A percentile compares a stretch with the other conserved stretches of the same genome.
phyloP scores from a whole-genome alignment of 2,329 filamentous ascomycete species.

The Cercospora sp. region DNA sequence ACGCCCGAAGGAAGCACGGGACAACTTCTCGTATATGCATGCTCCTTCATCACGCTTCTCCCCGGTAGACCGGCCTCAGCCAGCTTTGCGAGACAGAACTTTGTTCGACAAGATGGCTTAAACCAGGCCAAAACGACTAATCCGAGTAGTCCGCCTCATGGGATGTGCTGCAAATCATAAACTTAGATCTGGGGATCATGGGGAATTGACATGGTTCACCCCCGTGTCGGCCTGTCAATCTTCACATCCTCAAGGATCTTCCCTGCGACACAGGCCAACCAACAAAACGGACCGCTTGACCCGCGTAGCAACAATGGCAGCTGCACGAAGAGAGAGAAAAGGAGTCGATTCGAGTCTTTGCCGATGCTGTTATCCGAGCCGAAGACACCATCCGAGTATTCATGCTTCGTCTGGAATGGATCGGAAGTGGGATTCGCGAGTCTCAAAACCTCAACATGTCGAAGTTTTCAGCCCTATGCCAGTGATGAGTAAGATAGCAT shows the following conservation, averaged over 20 bases:
- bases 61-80: neutral
- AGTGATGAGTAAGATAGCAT: neutral
- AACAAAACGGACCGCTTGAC: neutral
- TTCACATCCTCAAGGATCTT: neutral
- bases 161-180: neutral
- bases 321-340: neutral
- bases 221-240: neutral
- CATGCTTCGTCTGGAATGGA: neutral
- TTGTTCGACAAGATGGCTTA: neutral
- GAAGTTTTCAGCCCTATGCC: neutral
- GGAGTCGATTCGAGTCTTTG: neutral
- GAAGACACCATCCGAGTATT: neutral
- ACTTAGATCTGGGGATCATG: neutral
- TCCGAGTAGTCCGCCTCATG: conserved; percentile 12
- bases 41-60: conserved; percentile 3
- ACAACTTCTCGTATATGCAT: conserved; percentile 5
- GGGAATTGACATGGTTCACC: neutral
- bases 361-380: neutral
- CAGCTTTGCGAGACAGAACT: neutral
- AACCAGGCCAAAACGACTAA: neutral
- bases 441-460: neutral
- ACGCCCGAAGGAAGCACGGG: neutral
- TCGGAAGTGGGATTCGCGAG: neutral
- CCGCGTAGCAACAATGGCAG: neutral
- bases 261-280: neutral